Conservation (phyloP, 1,139 yeast genomes). For the Saccharomycopsis hybrid region DNA sequence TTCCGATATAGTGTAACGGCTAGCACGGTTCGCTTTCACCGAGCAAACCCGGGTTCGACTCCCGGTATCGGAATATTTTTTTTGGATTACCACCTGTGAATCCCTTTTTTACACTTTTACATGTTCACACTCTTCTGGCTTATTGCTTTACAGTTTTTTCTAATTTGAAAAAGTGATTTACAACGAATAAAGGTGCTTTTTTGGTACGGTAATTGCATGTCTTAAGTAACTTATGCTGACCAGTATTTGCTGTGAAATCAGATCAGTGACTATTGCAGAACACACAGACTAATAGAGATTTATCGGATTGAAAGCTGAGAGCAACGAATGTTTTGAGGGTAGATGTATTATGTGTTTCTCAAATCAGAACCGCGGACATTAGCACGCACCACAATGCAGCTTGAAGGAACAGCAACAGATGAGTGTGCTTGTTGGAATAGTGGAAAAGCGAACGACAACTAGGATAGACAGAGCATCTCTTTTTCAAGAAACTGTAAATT, state of each 20-base stretch:
- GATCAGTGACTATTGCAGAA: neutral
- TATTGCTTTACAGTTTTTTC: neutral
- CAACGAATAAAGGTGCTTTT: neutral
- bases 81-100: neutral
- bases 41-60: conserved; percentile 80
- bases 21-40: conserved; percentile 81
- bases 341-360: no score
- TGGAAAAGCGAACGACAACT: no score
- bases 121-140: neutral
- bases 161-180: neutral
- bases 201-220: neutral
- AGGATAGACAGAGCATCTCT: no score
- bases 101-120: neutral
- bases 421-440: no score
- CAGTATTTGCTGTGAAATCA: neutral
- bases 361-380: no score
- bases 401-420: no score
- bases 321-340: no score
- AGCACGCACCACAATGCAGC: no score
- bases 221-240: neutral
- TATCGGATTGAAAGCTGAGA: no score
- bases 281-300: no score
- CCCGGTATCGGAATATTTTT: conserved; percentile 57
- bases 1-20: conserved; percentile 77
- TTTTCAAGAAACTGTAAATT: no score